Evolutionary conservation across 2,329 filamentous ascomycete species (phyloP).

Genomic region (Ustulina deusta): DNA sequence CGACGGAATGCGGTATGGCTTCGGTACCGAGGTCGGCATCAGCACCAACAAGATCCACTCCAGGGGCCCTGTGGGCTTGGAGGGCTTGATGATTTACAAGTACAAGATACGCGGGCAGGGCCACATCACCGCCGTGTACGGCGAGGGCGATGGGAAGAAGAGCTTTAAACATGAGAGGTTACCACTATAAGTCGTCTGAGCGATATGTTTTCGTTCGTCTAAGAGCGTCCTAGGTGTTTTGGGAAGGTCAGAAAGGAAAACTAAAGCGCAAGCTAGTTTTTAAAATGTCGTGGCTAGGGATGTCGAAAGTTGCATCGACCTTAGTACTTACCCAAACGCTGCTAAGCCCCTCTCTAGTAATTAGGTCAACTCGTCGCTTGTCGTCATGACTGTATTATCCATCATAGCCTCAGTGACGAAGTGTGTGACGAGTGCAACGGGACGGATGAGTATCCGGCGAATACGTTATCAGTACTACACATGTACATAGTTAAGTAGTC

Average conservation of each 20-base stretch:
- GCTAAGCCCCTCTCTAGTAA: neutral
- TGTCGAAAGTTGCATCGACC: neutral
- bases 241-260: neutral
- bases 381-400: neutral
- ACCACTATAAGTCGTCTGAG: conserved; percentile 21
- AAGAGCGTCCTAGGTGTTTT: neutral
- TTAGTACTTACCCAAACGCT: neutral
- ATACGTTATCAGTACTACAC: neutral
- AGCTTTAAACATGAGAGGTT: conserved; percentile 70
- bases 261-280: neutral
- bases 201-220: neutral
- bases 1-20: conserved; percentile 96
- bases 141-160: conserved; percentile 70
- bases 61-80: conserved; percentile 90
- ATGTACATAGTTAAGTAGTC: neutral
- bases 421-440: neutral
- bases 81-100: conserved; percentile 97
- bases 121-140: conserved; percentile 83
- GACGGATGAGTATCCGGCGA: neutral
- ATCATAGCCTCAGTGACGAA: neutral
- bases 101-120: conserved; percentile 88
- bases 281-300: neutral
- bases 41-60: conserved; percentile 99
- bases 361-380: neutral
- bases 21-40: conserved; percentile 98